Evolutionary conservation across 2,329 filamentous ascomycete species (phyloP).

Genomic region (Colletotrichum sidae): DNA sequence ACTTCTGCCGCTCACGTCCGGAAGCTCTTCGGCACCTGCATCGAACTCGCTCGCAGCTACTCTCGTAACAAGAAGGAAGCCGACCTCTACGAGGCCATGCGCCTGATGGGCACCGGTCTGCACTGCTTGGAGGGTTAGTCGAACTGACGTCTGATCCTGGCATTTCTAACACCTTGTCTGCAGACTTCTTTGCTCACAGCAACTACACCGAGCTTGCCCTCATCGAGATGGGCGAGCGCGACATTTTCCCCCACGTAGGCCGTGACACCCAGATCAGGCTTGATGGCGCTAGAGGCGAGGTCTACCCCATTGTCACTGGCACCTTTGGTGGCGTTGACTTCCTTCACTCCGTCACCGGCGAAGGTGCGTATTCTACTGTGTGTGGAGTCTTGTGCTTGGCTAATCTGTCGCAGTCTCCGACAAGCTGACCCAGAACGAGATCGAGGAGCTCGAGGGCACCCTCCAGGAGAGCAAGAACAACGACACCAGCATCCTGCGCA

Average conservation of each 20-base stretch:
- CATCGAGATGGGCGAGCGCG: conserved; percentile 84
- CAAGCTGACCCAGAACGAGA: conserved; percentile 90
- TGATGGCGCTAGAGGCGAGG: conserved; percentile 70
- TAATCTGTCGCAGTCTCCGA: conserved; percentile 73
- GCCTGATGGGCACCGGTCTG: conserved; percentile 86
- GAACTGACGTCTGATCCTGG: neutral
- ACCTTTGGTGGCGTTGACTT: conserved; percentile 97
- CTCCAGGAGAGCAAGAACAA: conserved; percentile 73
- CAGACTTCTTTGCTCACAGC: conserved; percentile 91
- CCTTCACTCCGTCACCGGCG: conserved; percentile 84
- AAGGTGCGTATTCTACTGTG: conserved; percentile 55
- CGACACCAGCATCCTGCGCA: conserved; percentile 80
- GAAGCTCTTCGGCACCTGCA: conserved; percentile 77
- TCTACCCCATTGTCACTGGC: conserved; percentile 88
- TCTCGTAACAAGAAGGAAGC: conserved; percentile 72
- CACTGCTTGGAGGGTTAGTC: conserved; percentile 83
- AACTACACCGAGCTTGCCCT: conserved; percentile 92
- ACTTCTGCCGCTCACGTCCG: conserved; percentile 85
- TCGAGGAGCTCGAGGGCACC: conserved; percentile 88
- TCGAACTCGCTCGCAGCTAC: conserved; percentile 84
- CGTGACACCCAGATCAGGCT: conserved; percentile 77
- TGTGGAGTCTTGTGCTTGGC: conserved; percentile 2
- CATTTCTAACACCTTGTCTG: neutral
- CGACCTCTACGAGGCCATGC: conserved; percentile 89
- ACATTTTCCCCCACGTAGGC: conserved; percentile 90